Base-by-base conservation (phyloP, 192 early-diverging fungal species). In the Coemansia biformis region DNA sequence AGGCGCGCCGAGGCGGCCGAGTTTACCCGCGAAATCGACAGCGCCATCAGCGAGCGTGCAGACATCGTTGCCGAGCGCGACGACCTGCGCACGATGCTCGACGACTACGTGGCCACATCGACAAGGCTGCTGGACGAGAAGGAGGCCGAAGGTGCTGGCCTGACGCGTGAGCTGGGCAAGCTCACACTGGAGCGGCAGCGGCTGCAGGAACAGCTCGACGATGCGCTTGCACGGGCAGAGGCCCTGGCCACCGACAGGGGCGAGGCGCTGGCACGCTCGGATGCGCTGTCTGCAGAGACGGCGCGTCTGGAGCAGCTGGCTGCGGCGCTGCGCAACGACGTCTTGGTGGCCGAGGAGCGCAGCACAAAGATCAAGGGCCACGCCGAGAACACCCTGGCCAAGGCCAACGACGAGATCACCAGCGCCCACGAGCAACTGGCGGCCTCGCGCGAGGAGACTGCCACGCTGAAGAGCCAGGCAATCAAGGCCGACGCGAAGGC, bases 401-500 rank as follows among this genome's bases (percentile, higher is more conserved):
- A 41, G 39, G 71, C 71, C 2, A 75, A 75, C 15, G 43, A 43
- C 13, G 71, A 75, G 41, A 63, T 75, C 14, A 5, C 48, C 8
- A 43, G 51, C 3, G 41, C 66, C 13, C 51, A 56, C 22, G 35
- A n/a, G 22, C 17, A 33, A 10, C 10, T 36, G 5, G 24, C 31
- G 6, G 18, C 24, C 10, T 31, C 59, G 16, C 39, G 44, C 28
- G 16, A 45, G 32, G 65, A 67, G 1, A 19, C 50, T 2, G n/a
- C 35, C 1, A 37, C 48, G 9, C 38, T 55, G 23, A 43, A 45
- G 5, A 21, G 21, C 4, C 48, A 41, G 15, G 28, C 37, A 3
- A 13, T 48, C 17, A 66, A 59, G 36, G 48, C 65, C 3, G 59
- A 62, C 9, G 46, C 55, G 3, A 10, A 57, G 8, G 43, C 60